phyloP scores from a whole-genome alignment of 202 grass and related monocot species.

The Digitaria exilis region DNA sequence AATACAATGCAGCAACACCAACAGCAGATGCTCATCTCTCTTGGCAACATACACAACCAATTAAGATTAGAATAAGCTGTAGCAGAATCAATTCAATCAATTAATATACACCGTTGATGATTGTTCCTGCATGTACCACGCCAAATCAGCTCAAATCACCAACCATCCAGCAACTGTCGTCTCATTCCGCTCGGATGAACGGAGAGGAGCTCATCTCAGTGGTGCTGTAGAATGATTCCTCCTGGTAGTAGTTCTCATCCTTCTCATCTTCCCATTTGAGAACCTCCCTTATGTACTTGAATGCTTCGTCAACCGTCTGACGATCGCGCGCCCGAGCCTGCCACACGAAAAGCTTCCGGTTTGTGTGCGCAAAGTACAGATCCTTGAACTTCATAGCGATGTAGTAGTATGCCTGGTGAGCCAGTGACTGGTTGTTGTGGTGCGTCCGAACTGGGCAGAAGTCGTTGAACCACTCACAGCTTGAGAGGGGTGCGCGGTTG shows the following conservation, averaged over 20 bases:
- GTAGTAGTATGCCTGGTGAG: constrained; percentile 93
- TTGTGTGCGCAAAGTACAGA: constrained; percentile 59
- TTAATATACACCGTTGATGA: constrained; percentile 35
- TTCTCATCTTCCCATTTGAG: constrained; percentile 96
- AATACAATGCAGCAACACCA: too few relatives aligned
- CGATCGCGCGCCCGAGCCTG: constrained; percentile 72
- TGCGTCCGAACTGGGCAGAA: constrained; percentile 79
- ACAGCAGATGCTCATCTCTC: too few relatives aligned
- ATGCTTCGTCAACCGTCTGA: constrained; percentile 74
- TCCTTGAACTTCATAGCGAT: constrained; percentile 95
- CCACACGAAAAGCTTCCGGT: constrained; percentile 85
- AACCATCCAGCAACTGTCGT: not conserved
- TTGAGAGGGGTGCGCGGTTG: too few relatives aligned
- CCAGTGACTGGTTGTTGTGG: constrained; percentile 72
- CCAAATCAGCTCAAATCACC: constrained; percentile 4
- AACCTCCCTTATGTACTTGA: constrained; percentile 85
- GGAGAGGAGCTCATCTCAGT: constrained; percentile 94
- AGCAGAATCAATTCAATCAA: constrained; percentile 8
- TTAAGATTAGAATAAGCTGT: not conserved
- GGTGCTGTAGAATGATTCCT: constrained; percentile 92
- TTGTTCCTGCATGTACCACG: constrained; percentile 4
- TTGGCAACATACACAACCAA: not conserved
- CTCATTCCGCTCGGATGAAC: constrained; percentile 72
- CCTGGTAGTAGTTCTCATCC: constrained; percentile 61
- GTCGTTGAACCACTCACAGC: constrained; percentile 86